Evolutionary conservation across 306 rosid species (phyloP), one percentile per base, ranked within the genome.

Genomic region (Pyrus betulifolia): DNA sequence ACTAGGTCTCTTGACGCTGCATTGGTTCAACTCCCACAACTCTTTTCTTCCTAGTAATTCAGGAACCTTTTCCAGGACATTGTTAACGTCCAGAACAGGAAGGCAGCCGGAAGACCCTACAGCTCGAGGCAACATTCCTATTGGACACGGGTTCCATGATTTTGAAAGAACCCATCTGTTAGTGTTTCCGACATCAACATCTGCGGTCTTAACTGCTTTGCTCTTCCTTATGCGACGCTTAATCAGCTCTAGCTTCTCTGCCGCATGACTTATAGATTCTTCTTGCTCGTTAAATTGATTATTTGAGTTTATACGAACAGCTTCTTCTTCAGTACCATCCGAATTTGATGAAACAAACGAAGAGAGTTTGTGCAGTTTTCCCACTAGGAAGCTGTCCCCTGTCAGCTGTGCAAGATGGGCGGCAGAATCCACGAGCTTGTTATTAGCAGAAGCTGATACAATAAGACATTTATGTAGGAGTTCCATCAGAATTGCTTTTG

Each of bases 101-200:
- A 84, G 87, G 69, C 82, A 54, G 22, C 99, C 91, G 2, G 97
- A 89, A 51, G 91, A 84, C 28, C 98, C 89, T 3, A 79, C 82
- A 28, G 81, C 72, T 31, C 83, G 89, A 42, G 98, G 97, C 86
- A 96, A 81, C 98, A 87, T 91, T 77, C 99, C 99, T 28, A 96
- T 87, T 4, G 98, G 99, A 81, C 99, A 96, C 2, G 88, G 89
- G 70, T 86, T 92, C 99, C 99, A 92, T 40, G 92, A 86, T 64
- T 81, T 86, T 69, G 96, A 81, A 60, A 84, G 64, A 46, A 84
- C 71, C 99, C 99, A 96, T 74, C 79, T 80, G 61, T 52, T 80
- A 30, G 90, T 67, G 52, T 55, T 76, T 79, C 59, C 61, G 3
- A 44, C 63, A 51, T 81, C 84, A n/a, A 75, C 72, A 61, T 84